Evolutionary conservation across 805 yeast genomes (phyloP), one percentile per base, ranked within the genome.

Genomic region (Kazachstania kunashirensis): DNA sequence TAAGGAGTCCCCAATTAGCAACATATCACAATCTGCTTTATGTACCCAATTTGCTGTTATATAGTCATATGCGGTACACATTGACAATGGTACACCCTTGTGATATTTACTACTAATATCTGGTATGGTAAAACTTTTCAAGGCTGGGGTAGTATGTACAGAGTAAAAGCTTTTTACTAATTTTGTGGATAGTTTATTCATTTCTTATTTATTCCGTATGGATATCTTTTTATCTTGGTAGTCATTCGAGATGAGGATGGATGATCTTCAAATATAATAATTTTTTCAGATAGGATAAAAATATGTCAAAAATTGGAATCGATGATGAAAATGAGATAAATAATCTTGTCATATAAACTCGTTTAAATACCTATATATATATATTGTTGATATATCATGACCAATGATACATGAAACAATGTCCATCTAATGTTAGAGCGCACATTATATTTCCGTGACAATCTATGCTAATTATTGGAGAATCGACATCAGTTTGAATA

Each of bases 1-100:
- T 18, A 92, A 62, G 0, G 96, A 88, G 57, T 89, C 98, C 3
- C 98, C 98, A 4, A 89, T 78, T 2, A 89, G 67, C 6, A 79
- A 66, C 40, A 79, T 68, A 48, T 89, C 96, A 2, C 76, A 67
- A 1, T 71, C 69, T 0, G 88, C 73, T 13, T 67, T 57, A 17
- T 79, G 77, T 0, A 86, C 94, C 48, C 81, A 65, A 21, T 66
- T 63, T 1, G 77, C 92, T 0, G 95, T 78, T 13, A 88, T 75
- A 50, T 68, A 80, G 53, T 89, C 97, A 55, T 89, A 85, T 0
- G 95, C 94, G 0, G 98, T 89, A n/a, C 86, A 63, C 42, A 70
- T 70, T 3, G 71, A 57, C 24, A 75, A 61, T 11, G 75, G 77
- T 2, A 48, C 49, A 2, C 59, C 53, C 4, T 49, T 36, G 1